Evolutionary conservation across 2,329 filamentous ascomycete species (phyloP).

Genomic region (Epichloe sp.): DNA sequence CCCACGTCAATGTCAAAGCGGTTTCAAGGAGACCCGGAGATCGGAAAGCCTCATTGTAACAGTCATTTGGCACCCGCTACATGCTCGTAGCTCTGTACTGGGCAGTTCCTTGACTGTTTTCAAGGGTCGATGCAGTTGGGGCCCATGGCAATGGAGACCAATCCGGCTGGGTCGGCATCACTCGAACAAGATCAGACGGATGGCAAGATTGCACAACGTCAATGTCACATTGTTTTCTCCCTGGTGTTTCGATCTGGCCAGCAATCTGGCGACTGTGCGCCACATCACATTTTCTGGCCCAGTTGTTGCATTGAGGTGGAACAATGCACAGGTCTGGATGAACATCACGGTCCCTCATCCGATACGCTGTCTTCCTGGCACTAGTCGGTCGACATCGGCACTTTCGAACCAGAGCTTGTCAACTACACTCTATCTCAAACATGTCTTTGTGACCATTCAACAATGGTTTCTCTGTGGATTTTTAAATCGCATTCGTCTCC

Average conservation of each 20-base stretch:
- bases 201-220: not conserved
- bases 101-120: not conserved
- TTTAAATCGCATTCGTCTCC: too few relatives aligned
- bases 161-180: not conserved
- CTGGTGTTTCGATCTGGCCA: too few relatives aligned
- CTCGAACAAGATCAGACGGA: not conserved
- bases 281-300: too few relatives aligned
- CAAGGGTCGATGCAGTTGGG: not conserved
- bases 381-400: not conserved
- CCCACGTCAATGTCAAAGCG: not conserved
- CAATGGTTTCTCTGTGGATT: too few relatives aligned
- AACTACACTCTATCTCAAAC: not conserved
- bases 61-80: too few relatives aligned
- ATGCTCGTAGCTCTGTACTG: not conserved
- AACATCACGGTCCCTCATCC: not conserved
- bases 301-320: not conserved
- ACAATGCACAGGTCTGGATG: not conserved
- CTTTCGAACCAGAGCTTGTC: constrained; percentile 4
- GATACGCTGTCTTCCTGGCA: constrained; percentile 1
- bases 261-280: too few relatives aligned
- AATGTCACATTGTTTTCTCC: not conserved
- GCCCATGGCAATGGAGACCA: not conserved
- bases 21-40: not conserved
- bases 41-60: not conserved
- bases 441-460: too few relatives aligned